Conservation (phyloP, 2,329 filamentous ascomycete genomes). For the Trichoderma koningii region DNA sequence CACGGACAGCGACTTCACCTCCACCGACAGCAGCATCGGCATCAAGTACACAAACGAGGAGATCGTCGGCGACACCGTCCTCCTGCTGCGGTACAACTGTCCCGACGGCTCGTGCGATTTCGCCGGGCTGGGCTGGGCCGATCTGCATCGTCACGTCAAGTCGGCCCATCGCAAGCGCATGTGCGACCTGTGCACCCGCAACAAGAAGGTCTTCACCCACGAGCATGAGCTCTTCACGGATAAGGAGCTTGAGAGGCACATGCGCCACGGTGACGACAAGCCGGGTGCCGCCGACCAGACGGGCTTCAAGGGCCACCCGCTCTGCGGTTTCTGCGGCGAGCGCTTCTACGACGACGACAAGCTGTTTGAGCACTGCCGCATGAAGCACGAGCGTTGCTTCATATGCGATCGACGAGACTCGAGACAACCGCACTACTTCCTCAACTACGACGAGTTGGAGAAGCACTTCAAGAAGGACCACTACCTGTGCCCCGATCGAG, state of each 20-base stretch:
- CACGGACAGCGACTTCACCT: slow-evolving; percentile 68
- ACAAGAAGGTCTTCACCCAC: slow-evolving; percentile 98
- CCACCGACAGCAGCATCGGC: slow-evolving; percentile 80
- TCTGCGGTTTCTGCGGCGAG: slow-evolving; percentile 89
- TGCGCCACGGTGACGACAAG: slow-evolving; percentile 86
- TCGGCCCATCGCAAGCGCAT: slow-evolving; percentile 81
- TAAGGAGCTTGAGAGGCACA: slow-evolving; percentile 80
- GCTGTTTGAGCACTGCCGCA: slow-evolving; percentile 87
- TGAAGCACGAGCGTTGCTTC: slow-evolving; percentile 93
- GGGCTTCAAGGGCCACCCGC: slow-evolving; percentile 92
- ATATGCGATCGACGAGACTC: slow-evolving; percentile 77
- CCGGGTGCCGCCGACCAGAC: slow-evolving; percentile 90
- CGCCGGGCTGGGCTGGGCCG: slow-evolving; percentile 68
- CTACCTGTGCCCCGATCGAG: slow-evolving; percentile 78
- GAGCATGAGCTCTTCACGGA: slow-evolving; percentile 91
- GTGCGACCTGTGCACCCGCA: slow-evolving; percentile 85
- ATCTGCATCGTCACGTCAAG: slow-evolving; percentile 74
- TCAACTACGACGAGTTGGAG: slow-evolving; percentile 84
- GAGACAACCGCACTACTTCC: slow-evolving; percentile 83
- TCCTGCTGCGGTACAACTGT: slow-evolving; percentile 92
- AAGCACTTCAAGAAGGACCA: slow-evolving; percentile 86
- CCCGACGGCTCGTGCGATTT: slow-evolving; percentile 79
- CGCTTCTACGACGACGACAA: slow-evolving; percentile 97
- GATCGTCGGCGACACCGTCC: slow-evolving; percentile 86
- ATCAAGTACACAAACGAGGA: slow-evolving; percentile 88